Evolutionary conservation across 345 rosid species (phyloP), one percentile per base, ranked within the genome.

Genomic region (Sonneratia alba): DNA sequence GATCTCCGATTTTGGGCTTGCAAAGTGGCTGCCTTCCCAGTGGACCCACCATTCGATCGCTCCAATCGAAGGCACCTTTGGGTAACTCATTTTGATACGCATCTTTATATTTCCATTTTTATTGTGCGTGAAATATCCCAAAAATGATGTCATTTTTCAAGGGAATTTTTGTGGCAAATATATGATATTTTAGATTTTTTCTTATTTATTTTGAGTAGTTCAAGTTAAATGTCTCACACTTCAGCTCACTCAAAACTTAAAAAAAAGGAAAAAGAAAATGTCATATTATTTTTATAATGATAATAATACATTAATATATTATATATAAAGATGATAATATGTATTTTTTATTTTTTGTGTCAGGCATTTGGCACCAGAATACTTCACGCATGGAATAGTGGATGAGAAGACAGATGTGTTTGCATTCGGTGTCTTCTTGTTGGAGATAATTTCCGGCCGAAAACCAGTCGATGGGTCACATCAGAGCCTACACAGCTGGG

Each of bases 21-120:
- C 99, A 73, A 95, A 95, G 78, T 95, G 97, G 99, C 90, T 95
- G 74, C 97, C 99, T 70, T 89, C 99, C 68, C 94, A 92, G 74
- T 95, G 97, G 97, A 83, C 92, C 82, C 99, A 95, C 77, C 99
- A 95, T 81, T 95, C 99, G 42, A 92, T 92, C 73, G 96, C 89
- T 73, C 99, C 97, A n/a, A 95, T 95, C 70, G 99, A 95, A 88
- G 99, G 99, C 71, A 95, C 97, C 76, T 95, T 95, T 77, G 99
- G 99, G 99, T 77, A 77, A 71, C 66, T 42, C 40, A 77, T 67
- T 71, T 55, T 47, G 45, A 42, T 18, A 70, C 65, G 0, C 27
- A 22, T 47, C 36, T 24, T 49, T 62, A 16, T 13, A 34, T 24
- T 61, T 22, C 7, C 65, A 4, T 9, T 42, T 4, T 9, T 42